Base-by-base conservation (phyloP, 306 rosid genomes). In the Pueraria montana region DNA sequence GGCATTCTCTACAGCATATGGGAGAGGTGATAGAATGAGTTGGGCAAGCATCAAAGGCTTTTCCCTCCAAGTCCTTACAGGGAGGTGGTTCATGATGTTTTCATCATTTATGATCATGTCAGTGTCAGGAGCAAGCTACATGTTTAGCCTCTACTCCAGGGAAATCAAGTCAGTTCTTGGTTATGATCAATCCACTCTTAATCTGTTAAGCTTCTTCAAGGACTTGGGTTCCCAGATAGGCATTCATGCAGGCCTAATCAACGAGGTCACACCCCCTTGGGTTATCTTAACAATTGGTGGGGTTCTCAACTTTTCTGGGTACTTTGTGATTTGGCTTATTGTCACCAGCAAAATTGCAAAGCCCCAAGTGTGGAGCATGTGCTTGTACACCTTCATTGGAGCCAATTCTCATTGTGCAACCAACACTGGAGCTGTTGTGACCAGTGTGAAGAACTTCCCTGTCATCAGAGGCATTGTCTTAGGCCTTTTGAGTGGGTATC, bases 61-160 rank as follows among this genome's bases (percentile, higher is more conserved):
- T 50, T 7, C 77, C 6, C 1, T 83, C 14, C 89, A 83, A 45
- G 48, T 87, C 13, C 53, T 87, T n/a, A 62, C 53, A 2, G 89
- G 89, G 12, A 73, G 89, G 1, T 87, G 89, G 89, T 83, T 87
- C 82, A 87, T 83, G 89, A 45, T 83, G 14, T 87, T 83, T 62
- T 69, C 89, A 0, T 87, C 89, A 42, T 83, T 87, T 18, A 66
- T 87, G 53, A 75, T 87, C 38, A 83, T 87, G 89, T 87, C 87
- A 8, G 74, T 80, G 9, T 76, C 87, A 1, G 89, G 89, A 55
- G 89, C 89, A 72, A 86, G 87, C 72, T 86, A 86, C 85, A 86
- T 86, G 87, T 86, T 86, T 65, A 65, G 72, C 5, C 83, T 86
- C 0, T 86, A 79, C 73, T 83, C 89, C 0, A 72, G 76, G 20